Evolutionary conservation across 192 early-diverging fungal species (phyloP).

Genomic region (Lobosporangium transversale): DNA sequence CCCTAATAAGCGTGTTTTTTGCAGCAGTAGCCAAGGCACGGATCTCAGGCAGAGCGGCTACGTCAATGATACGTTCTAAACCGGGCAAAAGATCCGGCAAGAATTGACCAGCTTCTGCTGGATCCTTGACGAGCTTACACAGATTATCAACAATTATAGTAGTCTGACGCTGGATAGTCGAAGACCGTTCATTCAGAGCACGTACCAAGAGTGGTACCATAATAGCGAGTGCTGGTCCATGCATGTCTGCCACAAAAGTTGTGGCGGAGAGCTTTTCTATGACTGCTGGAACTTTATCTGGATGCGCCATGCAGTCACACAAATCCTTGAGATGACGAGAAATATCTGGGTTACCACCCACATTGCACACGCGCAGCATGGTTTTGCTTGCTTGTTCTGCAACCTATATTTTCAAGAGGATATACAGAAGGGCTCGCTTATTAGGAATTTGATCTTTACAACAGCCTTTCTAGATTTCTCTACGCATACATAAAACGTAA

Average conservation of each 20-base stretch:
- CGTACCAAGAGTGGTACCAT: constrained; percentile 81
- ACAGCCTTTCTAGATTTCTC: too few species aligned
- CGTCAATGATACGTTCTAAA: constrained; percentile 77
- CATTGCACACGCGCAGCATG: constrained; percentile 76
- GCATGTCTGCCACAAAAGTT: constrained; percentile 82
- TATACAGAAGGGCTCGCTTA: too few species aligned
- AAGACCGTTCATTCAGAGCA: constrained; percentile 72
- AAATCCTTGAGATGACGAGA: constrained; percentile 74
- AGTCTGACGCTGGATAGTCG: constrained; percentile 73
- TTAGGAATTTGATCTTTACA: too few species aligned
- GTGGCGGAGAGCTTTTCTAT: constrained; percentile 80
- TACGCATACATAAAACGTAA: too few species aligned
- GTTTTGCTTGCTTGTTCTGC: constrained; percentile 60
- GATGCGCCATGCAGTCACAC: constrained; percentile 78
- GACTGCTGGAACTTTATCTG: constrained; percentile 77
- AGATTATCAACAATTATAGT: constrained; percentile 87
- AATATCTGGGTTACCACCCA: constrained; percentile 81
- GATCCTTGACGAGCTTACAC: constrained; percentile 86
- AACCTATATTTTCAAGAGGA: too few species aligned
- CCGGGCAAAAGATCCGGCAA: constrained; percentile 77
- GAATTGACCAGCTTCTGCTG: constrained; percentile 82
- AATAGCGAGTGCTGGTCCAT: constrained; percentile 80
- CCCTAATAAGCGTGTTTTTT: constrained; percentile 70
- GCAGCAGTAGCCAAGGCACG: constrained; percentile 71
- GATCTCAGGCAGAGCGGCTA: constrained; percentile 78